phyloP scores from a whole-genome alignment of 805 yeast species.

The Torulaspora delbrueckii region DNA sequence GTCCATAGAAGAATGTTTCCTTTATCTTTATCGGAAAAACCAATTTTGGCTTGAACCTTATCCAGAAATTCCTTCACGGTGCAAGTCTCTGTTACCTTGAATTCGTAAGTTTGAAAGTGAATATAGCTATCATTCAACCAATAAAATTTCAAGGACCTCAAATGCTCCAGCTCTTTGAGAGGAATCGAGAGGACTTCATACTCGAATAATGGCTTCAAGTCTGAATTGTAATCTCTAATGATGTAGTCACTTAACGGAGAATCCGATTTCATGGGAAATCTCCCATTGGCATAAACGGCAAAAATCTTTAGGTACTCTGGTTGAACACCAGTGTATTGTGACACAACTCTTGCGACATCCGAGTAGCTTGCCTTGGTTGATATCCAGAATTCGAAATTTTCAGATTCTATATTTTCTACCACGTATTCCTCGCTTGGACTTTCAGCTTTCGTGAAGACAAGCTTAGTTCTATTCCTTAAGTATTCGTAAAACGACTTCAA shows the following conservation, averaged over 20 bases:
- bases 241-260: slow-evolving; percentile 34
- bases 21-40: slow-evolving; percentile 45
- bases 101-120: slow-evolving; percentile 62
- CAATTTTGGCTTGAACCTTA: slow-evolving; percentile 52
- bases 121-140: slow-evolving; percentile 74
- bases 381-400: slow-evolving; percentile 59
- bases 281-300: slow-evolving; percentile 55
- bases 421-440: slow-evolving; percentile 30
- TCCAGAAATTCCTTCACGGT: slow-evolving; percentile 51
- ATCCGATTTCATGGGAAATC: slow-evolving; percentile 42
- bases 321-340: slow-evolving; percentile 47
- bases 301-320: slow-evolving; percentile 63
- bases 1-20: slow-evolving; percentile 56
- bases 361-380: slow-evolving; percentile 55
- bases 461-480: slow-evolving; percentile 55
- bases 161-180: slow-evolving; percentile 68
- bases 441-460: slow-evolving; percentile 39
- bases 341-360: slow-evolving; percentile 59
- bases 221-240: slow-evolving; percentile 36
- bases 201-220: slow-evolving; percentile 47
- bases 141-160: slow-evolving; percentile 57
- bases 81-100: slow-evolving; percentile 61
- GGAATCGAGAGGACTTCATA: slow-evolving; percentile 77
- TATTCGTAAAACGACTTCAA: slow-evolving; percentile 49
- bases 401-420: slow-evolving; percentile 13